Conservation (phyloP, 2,329 filamentous ascomycete species). For the Cladosporium sp. region DNA sequence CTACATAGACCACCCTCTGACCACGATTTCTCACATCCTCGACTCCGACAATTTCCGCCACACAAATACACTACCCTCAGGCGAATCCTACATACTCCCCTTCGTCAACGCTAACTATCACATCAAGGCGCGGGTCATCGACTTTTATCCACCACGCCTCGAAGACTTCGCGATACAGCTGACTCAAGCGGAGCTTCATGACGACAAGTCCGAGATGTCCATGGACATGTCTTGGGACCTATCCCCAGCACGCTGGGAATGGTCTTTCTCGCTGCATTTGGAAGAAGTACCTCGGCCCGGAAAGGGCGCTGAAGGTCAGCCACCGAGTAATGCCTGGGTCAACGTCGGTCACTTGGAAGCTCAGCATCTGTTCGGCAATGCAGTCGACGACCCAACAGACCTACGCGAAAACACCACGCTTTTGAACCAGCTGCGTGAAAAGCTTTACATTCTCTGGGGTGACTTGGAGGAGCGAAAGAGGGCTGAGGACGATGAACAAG, state of each 20-base stretch:
- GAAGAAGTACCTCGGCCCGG: slow-evolving; percentile 1
- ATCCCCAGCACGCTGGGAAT: slow-evolving; percentile 59
- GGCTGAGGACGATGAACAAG: slow-evolving; percentile 13
- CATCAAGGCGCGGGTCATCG: slow-evolving; percentile 68
- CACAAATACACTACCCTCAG: slow-evolving; percentile 38
- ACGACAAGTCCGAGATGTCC: slow-evolving; percentile 34
- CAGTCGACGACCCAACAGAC: slow-evolving; percentile 52
- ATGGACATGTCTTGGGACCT: slow-evolving; percentile 12
- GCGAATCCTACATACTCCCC: slow-evolving; percentile 20
- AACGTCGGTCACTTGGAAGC: slow-evolving; percentile 59
- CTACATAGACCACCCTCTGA: slow-evolving; percentile 38
- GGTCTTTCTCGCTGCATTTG: slow-evolving; percentile 77
- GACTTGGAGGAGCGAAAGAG: slow-evolving; percentile 69
- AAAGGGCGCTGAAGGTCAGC: not conserved
- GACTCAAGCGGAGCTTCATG: slow-evolving; percentile 9
- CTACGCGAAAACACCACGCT: slow-evolving; percentile 50
- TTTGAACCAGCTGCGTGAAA: slow-evolving; percentile 58
- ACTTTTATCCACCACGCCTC: slow-evolving; percentile 68
- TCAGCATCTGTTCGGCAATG: slow-evolving; percentile 51
- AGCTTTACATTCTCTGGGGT: slow-evolving; percentile 77
- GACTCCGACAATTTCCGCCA: slow-evolving; percentile 40
- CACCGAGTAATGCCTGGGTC: slow-evolving; percentile 54
- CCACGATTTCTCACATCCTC: slow-evolving; percentile 46
- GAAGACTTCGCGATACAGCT: slow-evolving; percentile 59
- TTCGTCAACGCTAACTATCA: slow-evolving; percentile 62